phyloP scores from a whole-genome alignment of 768 basidiomycete genomes.

The Clathrus columnatus region DNA sequence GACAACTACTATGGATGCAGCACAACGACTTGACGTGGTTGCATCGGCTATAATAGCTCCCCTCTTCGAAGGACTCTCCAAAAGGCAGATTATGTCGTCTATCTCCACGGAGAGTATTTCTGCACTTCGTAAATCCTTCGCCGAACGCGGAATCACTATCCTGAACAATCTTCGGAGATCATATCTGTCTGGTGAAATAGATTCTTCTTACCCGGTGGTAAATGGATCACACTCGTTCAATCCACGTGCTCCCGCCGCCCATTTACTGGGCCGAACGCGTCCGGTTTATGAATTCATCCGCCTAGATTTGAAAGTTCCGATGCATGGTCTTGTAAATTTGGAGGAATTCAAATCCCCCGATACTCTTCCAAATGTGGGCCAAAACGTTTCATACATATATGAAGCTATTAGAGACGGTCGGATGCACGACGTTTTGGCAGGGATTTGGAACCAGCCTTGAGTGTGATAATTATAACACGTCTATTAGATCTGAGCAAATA shows the following conservation, averaged over 20 bases:
- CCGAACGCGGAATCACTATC: slow-evolving; percentile 36
- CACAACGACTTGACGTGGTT: slow-evolving; percentile 60
- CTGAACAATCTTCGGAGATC: slow-evolving; percentile 26
- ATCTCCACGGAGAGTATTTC: slow-evolving; percentile 27
- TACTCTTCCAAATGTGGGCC: slow-evolving; percentile 49
- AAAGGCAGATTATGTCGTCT: slow-evolving; percentile 38
- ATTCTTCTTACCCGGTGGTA: background rate
- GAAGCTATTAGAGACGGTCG: slow-evolving; percentile 73
- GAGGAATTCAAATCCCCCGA: slow-evolving; percentile 37
- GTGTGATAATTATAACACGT: background rate
- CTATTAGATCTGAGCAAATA: too few relatives aligned
- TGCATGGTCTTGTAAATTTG: slow-evolving; percentile 74
- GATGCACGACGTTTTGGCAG: slow-evolving; percentile 48
- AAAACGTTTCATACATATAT: slow-evolving; percentile 63
- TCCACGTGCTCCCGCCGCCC: slow-evolving; percentile 50
- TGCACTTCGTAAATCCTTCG: slow-evolving; percentile 45
- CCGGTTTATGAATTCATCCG: slow-evolving; percentile 74
- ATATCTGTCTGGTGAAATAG: background rate
- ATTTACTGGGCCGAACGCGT: slow-evolving; percentile 57
- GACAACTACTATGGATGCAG: slow-evolving; percentile 65
- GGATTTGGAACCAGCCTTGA: slow-evolving; percentile 29
- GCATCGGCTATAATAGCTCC: slow-evolving; percentile 52
- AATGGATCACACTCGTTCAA: background rate
- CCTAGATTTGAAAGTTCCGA: slow-evolving; percentile 58
- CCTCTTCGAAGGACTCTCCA: slow-evolving; percentile 31